Evolutionary conservation across 2,329 filamentous ascomycete genomes (phyloP).

Genomic region (Bipolaris bicolor): DNA sequence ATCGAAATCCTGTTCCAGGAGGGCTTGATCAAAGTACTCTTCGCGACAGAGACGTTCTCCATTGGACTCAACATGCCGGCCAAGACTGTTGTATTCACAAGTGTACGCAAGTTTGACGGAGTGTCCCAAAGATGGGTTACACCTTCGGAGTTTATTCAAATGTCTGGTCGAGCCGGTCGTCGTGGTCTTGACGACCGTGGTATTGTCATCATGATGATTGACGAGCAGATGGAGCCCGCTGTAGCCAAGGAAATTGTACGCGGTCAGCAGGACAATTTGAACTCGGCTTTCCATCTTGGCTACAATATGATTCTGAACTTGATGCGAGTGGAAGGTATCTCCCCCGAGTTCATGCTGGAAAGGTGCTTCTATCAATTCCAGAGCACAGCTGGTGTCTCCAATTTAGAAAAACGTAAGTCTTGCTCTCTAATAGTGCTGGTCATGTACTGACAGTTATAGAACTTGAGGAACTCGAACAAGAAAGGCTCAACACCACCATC

Average conservation of each 20-base stretch:
- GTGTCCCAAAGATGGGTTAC: slow-evolving; percentile 80
- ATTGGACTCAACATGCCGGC: slow-evolving; percentile 99
- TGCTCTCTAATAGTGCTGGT: not conserved
- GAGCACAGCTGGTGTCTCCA: slow-evolving; percentile 84
- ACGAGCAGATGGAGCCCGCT: slow-evolving; percentile 92
- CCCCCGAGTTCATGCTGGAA: slow-evolving; percentile 98
- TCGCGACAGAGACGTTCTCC: slow-evolving; percentile 97
- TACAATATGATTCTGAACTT: slow-evolving; percentile 99
- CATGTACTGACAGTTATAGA: slow-evolving; percentile 55
- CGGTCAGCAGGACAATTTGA: slow-evolving; percentile 94
- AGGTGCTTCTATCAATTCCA: slow-evolving; percentile 98
- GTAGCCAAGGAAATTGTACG: slow-evolving; percentile 95
- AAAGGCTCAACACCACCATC: slow-evolving; percentile 76
- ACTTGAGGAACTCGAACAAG: slow-evolving; percentile 75
- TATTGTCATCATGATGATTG: slow-evolving; percentile 99
- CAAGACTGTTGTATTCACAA: slow-evolving; percentile 98
- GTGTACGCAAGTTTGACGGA: slow-evolving; percentile 94
- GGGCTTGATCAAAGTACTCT: slow-evolving; percentile 94
- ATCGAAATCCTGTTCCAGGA: slow-evolving; percentile 99
- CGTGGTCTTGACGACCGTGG: slow-evolving; percentile 96
- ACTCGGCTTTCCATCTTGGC: slow-evolving; percentile 95
- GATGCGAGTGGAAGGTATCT: slow-evolving; percentile 97
- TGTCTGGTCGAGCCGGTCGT: slow-evolving; percentile 96
- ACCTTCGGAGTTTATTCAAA: slow-evolving; percentile 96
- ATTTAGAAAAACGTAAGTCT: slow-evolving; percentile 70